These are phyloP conservation scores for Sporothrix brunneoviolacea DNA, from an alignment of 2,329 filamentous ascomycete species.

Conservation along the genomic window DNA sequence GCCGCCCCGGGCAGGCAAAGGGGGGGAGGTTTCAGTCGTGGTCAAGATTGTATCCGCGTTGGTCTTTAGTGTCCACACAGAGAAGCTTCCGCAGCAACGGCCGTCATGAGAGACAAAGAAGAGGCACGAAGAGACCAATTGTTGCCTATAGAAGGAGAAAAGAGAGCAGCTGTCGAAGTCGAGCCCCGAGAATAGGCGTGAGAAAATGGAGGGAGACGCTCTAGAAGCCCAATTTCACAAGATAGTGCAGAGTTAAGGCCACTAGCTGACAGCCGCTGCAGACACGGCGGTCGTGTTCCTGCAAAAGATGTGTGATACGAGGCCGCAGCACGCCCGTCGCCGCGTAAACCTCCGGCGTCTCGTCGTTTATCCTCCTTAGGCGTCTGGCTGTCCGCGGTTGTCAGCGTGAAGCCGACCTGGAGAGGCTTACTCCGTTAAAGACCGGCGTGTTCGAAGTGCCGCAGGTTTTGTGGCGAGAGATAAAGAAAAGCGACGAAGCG, in stretches of 20 bases:
- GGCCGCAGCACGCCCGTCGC: too few species aligned
- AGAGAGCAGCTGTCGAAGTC: not conserved
- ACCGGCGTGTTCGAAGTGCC: not conserved
- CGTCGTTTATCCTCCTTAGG: too few species aligned
- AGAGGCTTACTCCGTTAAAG: not conserved
- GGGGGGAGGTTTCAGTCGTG: not conserved
- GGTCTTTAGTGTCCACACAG: not conserved
- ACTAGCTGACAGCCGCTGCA: slow-evolving; percentile 1
- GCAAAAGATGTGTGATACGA: too few species aligned
- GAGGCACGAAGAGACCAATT: too few species aligned
- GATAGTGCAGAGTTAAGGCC: not conserved
- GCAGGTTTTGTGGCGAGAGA: not conserved
- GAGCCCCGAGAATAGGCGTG: too few species aligned
- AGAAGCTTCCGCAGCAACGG: not conserved
- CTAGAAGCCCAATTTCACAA: slow-evolving; percentile 1
- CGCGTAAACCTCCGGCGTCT: too few species aligned
- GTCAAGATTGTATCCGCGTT: not conserved
- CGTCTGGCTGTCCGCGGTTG: too few species aligned
- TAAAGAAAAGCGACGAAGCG: slow-evolving; percentile 6
- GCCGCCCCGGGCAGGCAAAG: not conserved
- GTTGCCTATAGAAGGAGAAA: not conserved
- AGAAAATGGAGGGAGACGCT: too few species aligned
- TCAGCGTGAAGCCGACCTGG: too few species aligned
- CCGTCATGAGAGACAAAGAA: not conserved
- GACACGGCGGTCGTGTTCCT: not conserved